phyloP scores from a whole-genome alignment of 2,329 filamentous ascomycete species.

The Fusarium tuaranense region DNA sequence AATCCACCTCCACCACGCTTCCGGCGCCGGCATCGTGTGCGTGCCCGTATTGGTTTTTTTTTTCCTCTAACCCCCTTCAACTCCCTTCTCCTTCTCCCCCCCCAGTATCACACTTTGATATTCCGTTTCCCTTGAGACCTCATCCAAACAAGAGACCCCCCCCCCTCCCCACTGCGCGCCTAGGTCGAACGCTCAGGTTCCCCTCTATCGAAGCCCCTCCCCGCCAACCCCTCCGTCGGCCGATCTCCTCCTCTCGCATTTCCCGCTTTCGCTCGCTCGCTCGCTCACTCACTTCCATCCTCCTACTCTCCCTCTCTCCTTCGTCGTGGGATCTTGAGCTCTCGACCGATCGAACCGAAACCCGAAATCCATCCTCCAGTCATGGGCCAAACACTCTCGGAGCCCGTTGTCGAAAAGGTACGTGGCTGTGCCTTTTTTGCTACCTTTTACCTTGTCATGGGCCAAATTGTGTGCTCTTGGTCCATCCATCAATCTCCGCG shows the following conservation, averaged over 20 bases:
- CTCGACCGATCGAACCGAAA: slow-evolving; percentile 42
- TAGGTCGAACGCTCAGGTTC: slow-evolving; percentile 6
- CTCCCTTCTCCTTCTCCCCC: slow-evolving; percentile 14
- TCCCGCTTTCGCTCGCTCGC: slow-evolving; percentile 5
- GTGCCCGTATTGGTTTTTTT: slow-evolving; percentile 17
- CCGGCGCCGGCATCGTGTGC: slow-evolving; percentile 36
- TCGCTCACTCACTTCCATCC: slow-evolving; percentile 16
- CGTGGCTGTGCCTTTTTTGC: slow-evolving; percentile 32
- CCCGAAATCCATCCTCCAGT: slow-evolving; percentile 36
- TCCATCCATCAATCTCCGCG: slow-evolving; percentile 8
- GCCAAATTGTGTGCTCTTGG: slow-evolving; percentile 1
- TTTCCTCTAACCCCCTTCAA: slow-evolving; percentile 19
- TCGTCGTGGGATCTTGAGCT: slow-evolving; percentile 40
- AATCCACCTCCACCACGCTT: slow-evolving; percentile 37
- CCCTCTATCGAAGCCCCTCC: slow-evolving; percentile 26
- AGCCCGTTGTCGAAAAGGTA: slow-evolving; percentile 99
- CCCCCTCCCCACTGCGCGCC: neutral
- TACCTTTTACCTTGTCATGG: slow-evolving; percentile 1
- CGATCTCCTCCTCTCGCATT: slow-evolving; percentile 34
- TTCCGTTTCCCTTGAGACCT: neutral
- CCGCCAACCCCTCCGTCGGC: slow-evolving; percentile 34
- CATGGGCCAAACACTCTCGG: slow-evolving; percentile 99
- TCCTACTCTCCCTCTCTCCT: neutral
- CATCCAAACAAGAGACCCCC: slow-evolving; percentile 3
- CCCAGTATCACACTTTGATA: slow-evolving; percentile 14